Evolutionary conservation across 495 filamentous ascomycete species (phyloP).

Genomic region (Aspergillus bertholletiae): DNA sequence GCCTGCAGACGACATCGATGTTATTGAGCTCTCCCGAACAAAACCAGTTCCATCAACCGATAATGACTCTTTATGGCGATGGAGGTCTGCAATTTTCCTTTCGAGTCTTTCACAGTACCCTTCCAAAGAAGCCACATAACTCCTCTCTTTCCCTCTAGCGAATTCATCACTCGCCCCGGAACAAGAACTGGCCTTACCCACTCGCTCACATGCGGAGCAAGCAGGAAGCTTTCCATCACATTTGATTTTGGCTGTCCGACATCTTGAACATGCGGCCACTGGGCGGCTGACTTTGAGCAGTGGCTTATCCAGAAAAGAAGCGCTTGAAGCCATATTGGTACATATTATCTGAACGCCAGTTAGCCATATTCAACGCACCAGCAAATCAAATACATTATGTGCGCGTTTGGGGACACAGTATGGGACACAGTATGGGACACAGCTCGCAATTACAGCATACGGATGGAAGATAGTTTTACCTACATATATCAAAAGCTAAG

Average conservation of each 20-base stretch:
- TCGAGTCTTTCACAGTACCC: slow-evolving; percentile 82
- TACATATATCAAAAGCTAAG: neutral
- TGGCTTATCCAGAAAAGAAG: slow-evolving; percentile 62
- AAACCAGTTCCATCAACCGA: slow-evolving; percentile 56
- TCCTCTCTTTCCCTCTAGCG: slow-evolving; percentile 88
- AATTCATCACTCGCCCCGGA: slow-evolving; percentile 94
- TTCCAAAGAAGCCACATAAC: slow-evolving; percentile 91
- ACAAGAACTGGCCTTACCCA: slow-evolving; percentile 74
- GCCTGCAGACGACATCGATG: slow-evolving; percentile 38
- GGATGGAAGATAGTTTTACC: neutral
- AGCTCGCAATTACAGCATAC: neutral
- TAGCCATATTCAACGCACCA: neutral
- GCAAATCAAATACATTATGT: neutral
- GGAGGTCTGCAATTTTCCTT: slow-evolving; percentile 57
- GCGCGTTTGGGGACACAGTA: neutral
- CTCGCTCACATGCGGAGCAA: slow-evolving; percentile 88
- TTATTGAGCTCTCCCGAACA: slow-evolving; percentile 53
- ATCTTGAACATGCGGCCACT: slow-evolving; percentile 89
- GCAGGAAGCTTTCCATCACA: slow-evolving; percentile 94
- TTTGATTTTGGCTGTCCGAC: slow-evolving; percentile 89
- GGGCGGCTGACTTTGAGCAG: slow-evolving; percentile 85
- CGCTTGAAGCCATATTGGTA: slow-evolving; percentile 22
- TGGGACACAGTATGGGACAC: neutral
- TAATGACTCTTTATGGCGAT: slow-evolving; percentile 54
- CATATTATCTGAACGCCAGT: slow-evolving; percentile 15